Percentiles rank a stretch among this genome's conserved stretches.
Conservation (phyloP, 805 yeast genomes). For the Kregervanrija delftensis region DNA sequence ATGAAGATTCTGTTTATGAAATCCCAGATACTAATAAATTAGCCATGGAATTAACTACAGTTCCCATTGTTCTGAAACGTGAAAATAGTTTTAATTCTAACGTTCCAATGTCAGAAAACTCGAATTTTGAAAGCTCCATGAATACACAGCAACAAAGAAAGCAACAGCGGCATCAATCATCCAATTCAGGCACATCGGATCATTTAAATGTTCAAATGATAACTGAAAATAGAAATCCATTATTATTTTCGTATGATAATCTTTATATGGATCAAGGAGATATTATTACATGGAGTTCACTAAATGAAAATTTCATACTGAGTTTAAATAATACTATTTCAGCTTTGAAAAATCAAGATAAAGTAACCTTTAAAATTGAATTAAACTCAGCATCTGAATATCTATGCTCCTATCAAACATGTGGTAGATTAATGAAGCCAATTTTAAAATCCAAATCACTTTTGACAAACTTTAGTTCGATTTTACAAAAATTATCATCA, state of each 20-base stretch:
- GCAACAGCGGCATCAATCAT: not conserved
- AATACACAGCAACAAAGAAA: not conserved
- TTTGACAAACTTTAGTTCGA: constrained; percentile 39
- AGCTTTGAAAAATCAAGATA: constrained; percentile 44
- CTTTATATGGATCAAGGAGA: constrained; percentile 42
- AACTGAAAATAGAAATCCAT: no score
- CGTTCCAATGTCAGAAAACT: not conserved
- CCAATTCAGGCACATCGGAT: not conserved
- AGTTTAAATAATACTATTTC: constrained; percentile 42
- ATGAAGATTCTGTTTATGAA: constrained; percentile 27
- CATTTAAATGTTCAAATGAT: no score
- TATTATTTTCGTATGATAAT: no score
- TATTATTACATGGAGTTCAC: constrained; percentile 51
- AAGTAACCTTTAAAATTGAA: constrained; percentile 46
- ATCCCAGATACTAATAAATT: constrained; percentile 19
- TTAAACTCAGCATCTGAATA: constrained; percentile 47
- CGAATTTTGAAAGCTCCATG: not conserved
- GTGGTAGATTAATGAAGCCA: constrained; percentile 50
- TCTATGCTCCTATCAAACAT: constrained; percentile 46
- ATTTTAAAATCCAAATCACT: constrained; percentile 36
- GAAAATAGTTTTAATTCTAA: not conserved
- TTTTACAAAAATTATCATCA: constrained; percentile 45
- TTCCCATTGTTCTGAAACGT: constrained; percentile 11
- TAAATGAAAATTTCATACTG: constrained; percentile 40
- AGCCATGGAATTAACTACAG: constrained; percentile 16